Base-by-base conservation (phyloP, 805 yeast genomes). In the Candida boleticola region DNA sequence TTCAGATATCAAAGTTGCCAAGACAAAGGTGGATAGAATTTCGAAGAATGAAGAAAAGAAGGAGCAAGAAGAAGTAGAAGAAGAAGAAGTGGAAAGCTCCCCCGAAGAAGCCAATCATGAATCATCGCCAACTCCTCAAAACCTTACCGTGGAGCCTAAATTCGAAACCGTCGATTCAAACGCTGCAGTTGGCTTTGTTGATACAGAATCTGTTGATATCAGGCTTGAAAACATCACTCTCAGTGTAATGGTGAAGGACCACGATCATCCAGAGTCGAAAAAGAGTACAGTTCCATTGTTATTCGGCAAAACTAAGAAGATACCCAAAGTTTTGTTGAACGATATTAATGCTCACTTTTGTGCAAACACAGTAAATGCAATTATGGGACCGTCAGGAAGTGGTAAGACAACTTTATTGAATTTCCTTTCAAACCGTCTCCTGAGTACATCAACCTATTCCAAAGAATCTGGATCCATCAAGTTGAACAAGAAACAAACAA, bases 1-100 rank as follows among this genome's bases (percentile, higher is more conserved):
- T 29, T 77, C 73, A 26, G 82, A 81, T 45, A 65, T 82, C 3
- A 58, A 74, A 2, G 66, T 81, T 58, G 79, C 83, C 1, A 60
- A 61, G 36, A 56, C 57, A 29, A 65, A 58, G 44, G 51, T 55
- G 39, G 68, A 68, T 47, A 59, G 46, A 25, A 58, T 62, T 25
- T 69, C 67, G 1, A 58, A 55, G n/a, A 60, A 57, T 16, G 60
- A 52, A 17, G 53, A 47, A 5, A n/a, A n/a, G n/a, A n/a, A n/a
- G n/a, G 44, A 36, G 4, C 50, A 48, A 3, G 37, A 39, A 14
- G 46, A 44, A 7, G 20, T 4, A 20, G 45, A 37, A 18, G 37
- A 37, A 7, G 29, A n/a, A 18, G 40, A 42, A 36, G 56, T 50
- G 13, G 50, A 44, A 7, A 50, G 45, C n/a, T 27, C 9, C 17